Percentiles rank a stretch among this genome's conserved stretches.
These are phyloP conservation scores for Oryza meyeriana DNA, from an alignment of 176 grass and related monocot genomes.

Conservation along the genomic window DNA sequence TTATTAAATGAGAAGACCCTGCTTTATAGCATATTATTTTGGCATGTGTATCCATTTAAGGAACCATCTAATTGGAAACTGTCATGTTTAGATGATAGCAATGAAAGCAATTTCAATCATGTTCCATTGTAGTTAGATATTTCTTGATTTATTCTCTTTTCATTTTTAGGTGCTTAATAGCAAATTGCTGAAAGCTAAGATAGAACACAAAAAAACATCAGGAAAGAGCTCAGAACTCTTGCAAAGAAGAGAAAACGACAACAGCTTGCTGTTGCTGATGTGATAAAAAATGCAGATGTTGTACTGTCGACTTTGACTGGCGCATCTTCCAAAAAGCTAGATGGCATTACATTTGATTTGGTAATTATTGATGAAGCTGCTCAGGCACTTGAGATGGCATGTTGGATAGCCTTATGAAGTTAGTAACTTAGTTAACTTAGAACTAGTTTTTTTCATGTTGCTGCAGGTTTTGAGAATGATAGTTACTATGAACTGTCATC, in stretches of 20 bases:
- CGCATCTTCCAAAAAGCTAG: conserved; percentile 77
- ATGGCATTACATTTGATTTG: conserved; percentile 79
- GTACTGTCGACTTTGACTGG: conserved; percentile 94
- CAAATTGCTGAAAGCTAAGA: conserved; percentile 94
- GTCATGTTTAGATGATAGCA: not conserved
- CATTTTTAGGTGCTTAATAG: conserved; percentile 64
- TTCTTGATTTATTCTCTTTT: not conserved
- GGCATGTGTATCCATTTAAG: not conserved
- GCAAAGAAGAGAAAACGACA: conserved; percentile 94
- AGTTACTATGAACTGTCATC: not conserved
- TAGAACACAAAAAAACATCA: conserved; percentile 85
- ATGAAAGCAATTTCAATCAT: no score
- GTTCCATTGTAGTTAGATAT: not conserved
- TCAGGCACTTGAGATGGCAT: conserved; percentile 95
- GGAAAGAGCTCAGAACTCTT: conserved; percentile 87
- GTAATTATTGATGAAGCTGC: conserved; percentile 98
- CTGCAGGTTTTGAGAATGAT: not conserved
- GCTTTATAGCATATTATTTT: not conserved
- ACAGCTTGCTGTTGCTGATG: conserved; percentile 84
- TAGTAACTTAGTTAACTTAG: conserved; percentile 30
- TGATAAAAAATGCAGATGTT: conserved; percentile 90
- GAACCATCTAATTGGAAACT: conserved; percentile 8
- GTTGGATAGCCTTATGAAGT: conserved; percentile 98
- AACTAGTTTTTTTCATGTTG: not conserved
- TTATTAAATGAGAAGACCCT: not conserved